A percentile compares a stretch with the other conserved stretches of the same genome.
These are phyloP conservation scores for Lachnellula hyalina DNA, from an alignment of 2,329 filamentous ascomycete species.

Conservation along the genomic window DNA sequence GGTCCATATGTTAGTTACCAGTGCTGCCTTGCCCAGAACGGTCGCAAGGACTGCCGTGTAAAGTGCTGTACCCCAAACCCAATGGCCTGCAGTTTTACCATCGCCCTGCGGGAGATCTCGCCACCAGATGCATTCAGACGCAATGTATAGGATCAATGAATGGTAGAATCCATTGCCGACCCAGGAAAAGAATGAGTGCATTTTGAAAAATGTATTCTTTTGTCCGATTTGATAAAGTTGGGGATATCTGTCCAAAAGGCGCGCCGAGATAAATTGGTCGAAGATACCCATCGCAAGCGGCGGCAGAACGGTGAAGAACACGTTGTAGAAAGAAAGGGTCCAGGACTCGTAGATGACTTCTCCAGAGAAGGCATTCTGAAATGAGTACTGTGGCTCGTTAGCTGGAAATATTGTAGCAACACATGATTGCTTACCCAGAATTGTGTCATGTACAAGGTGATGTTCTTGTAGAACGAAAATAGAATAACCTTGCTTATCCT, in stretches of 20 bases:
- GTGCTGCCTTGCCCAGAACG: conserved; percentile 86
- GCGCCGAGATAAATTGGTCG: conserved; percentile 94
- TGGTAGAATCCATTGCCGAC: conserved; percentile 93
- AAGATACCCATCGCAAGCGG: conserved; percentile 94
- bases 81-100: conserved; percentile 82
- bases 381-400: conserved; percentile 64
- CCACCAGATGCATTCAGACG: conserved; percentile 74
- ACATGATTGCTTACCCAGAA: conserved; percentile 70
- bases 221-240: conserved; percentile 93
- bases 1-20: conserved; percentile 97
- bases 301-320: conserved; percentile 92
- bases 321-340: conserved; percentile 99
- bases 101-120: conserved; percentile 73
- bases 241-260: conserved; percentile 88
- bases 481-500: conserved; percentile 94
- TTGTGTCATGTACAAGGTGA: conserved; percentile 96
- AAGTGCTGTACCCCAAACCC: conserved; percentile 95
- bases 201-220: conserved; percentile 86
- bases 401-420: conserved; percentile 22
- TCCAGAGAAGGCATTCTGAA: conserved; percentile 97
- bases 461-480: conserved; percentile 99
- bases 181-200: conserved; percentile 90
- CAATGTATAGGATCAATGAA: conserved; percentile 86
- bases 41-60: conserved; percentile 93
- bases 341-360: conserved; percentile 99